Conservation (phyloP, 768 basidiomycete genomes). For the Trametes villosa region DNA sequence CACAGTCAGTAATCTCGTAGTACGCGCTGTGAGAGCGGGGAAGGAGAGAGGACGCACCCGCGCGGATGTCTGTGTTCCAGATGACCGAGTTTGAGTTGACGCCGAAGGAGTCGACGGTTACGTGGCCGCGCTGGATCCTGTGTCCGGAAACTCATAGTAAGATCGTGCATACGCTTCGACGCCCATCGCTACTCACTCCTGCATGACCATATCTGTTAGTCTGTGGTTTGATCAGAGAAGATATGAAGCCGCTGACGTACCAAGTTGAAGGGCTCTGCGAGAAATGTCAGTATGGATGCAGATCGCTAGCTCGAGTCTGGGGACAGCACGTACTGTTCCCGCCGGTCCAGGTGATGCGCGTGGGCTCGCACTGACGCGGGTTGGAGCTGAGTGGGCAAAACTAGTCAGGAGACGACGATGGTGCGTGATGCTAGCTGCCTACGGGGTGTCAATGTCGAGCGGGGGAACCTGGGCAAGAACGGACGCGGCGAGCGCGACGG, state of each 20-base stretch:
- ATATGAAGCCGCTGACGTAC: no score
- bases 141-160: no score
- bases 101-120: not conserved
- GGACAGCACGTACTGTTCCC: not conserved
- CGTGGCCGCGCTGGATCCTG: not conserved
- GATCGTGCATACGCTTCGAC: no score
- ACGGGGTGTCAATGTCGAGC: not conserved
- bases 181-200: no score
- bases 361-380: not conserved
- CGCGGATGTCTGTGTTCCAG: not conserved
- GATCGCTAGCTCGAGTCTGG: no score
- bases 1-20: no score
- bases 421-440: not conserved
- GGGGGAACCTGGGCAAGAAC: not conserved
- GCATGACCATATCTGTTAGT: no score
- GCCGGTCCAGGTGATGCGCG: not conserved
- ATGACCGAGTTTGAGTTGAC: not conserved
- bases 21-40: no score
- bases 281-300: no score
- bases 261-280: not conserved
- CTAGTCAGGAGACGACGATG: not conserved
- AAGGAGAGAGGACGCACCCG: not conserved
- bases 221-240: not conserved
- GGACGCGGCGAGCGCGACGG: not conserved
- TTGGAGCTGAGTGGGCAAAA: not conserved